Evolutionary conservation across 148 eudicot species (phyloP).

Genomic region (Rhododendron kiyosumense): DNA sequence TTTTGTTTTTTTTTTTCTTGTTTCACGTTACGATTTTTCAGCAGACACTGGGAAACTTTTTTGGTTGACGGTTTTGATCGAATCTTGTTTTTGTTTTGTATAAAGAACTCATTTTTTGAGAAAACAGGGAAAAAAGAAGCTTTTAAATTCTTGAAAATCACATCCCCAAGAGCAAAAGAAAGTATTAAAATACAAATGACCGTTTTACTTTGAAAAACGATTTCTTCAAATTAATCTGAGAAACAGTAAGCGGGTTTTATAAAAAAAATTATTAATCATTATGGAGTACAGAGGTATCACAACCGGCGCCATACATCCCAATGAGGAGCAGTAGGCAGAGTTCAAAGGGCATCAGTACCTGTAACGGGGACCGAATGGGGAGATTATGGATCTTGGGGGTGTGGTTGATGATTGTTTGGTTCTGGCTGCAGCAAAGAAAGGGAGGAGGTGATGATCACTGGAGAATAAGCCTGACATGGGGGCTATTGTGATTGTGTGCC

Average conservation of each 20-base stretch:
- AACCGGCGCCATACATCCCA: background rate
- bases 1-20: background rate
- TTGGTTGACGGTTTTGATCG: background rate
- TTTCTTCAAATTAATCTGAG: background rate
- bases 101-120: background rate
- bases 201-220: no score
- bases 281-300: no score
- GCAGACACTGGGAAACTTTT: background rate
- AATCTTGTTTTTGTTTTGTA: background rate
- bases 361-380: conserved; percentile 60
- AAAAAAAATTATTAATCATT: no score
- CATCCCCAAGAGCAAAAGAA: background rate
- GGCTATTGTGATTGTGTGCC: no score
- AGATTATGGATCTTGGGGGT: conserved; percentile 43
- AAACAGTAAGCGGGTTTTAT: background rate
- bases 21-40: background rate
- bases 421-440: conserved; percentile 82
- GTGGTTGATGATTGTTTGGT: conserved; percentile 37
- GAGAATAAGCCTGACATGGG: conserved; percentile 43
- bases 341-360: conserved; percentile 29
- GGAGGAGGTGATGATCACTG: conserved; percentile 49
- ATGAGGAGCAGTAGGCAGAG: background rate
- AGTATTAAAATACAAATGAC: background rate
- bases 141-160: background rate
- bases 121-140: background rate